Evolutionary conservation across 2,329 filamentous ascomycete species (phyloP), one percentile per base, ranked within the genome.

Genomic region (Penicillium expansum): DNA sequence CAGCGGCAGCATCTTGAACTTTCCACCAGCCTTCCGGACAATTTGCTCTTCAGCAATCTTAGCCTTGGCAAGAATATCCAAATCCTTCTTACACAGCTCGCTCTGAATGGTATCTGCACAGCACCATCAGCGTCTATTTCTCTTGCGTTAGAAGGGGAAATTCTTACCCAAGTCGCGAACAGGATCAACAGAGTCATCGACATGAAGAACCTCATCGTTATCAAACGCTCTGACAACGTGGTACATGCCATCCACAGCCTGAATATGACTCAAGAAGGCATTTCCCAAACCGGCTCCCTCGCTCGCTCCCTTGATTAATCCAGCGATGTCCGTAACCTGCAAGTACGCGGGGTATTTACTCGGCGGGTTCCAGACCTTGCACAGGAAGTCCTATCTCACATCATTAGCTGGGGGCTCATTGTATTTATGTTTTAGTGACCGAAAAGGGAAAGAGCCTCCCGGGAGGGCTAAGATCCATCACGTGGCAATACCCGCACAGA

Each of bases 1-100:
- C 18, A 54, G 35, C 43, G 51, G 51, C 45, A 54, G n/a, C 51
- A 54, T 54, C 51, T 54, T 54, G 33, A 48, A 54, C 33, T 54
- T 54, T 20, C 51, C 43, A 27, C 51, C 51, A n/a, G 51, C 51
- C 33, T 54, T 54, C 2, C 45, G 43, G 27, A 54, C 51, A 24
- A 54, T 48, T 33, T 35, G 27, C 45, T 54, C 51, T 32, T 54
- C 51, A 11, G 51, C 51, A 33, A 54, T 16, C 33, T 48, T 39
- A 2, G 51, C 45, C 24, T 54, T 54, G 24, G 35, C n/a, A 22
- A 54, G 51, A 20, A 54, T 54, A 48, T 54, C 51, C 38, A 48
- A 32, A 41, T 54, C 51, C 38, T 54, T 54, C 43, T 54, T 54
- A 27, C 51, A 54, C 27, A 54, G 18, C 51, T 54, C 51, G 43